A percentile compares a stretch with the other conserved stretches of the same genome.
phyloP scores from a whole-genome alignment of 148 eudicot genomes.

The Fallopia convolvulus region DNA sequence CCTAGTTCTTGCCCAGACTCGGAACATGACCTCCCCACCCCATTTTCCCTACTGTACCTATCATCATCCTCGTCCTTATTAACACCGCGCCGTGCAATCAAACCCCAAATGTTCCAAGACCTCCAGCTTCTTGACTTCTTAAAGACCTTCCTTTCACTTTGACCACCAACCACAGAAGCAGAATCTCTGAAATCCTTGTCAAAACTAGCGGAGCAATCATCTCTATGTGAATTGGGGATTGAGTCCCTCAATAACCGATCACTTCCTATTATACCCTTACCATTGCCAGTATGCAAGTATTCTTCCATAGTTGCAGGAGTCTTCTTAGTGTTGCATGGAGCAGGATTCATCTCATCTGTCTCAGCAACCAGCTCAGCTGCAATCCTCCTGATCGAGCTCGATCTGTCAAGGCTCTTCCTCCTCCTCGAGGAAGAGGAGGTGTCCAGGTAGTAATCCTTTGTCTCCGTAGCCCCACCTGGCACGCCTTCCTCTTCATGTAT shows the following conservation, averaged over 20 bases:
- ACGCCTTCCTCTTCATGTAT: constrained; percentile 25
- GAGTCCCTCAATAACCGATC: constrained; percentile 25
- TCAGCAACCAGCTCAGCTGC: constrained; percentile 74
- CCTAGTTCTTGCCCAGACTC: constrained; percentile 76
- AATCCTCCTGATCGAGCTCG: constrained; percentile 63
- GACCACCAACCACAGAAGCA: constrained; percentile 39
- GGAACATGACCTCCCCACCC: constrained; percentile 70
- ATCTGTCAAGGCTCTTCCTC: constrained; percentile 51
- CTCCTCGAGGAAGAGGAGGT: constrained; percentile 48
- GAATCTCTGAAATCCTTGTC: constrained; percentile 56
- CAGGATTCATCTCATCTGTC: constrained; percentile 52
- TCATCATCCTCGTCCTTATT: constrained; percentile 56
- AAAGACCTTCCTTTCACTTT: constrained; percentile 46
- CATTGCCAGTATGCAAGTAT: not conserved
- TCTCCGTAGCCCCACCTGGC: constrained; percentile 60
- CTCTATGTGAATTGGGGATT: constrained; percentile 54
- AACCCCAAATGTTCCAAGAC: constrained; percentile 82
- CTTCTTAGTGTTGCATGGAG: constrained; percentile 38
- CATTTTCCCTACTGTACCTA: constrained; percentile 47
- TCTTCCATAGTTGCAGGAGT: constrained; percentile 48
- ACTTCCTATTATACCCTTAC: not conserved
- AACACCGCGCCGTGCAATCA: constrained; percentile 42
- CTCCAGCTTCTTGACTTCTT: constrained; percentile 67
- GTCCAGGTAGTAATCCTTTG: constrained; percentile 74
- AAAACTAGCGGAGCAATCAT: constrained; percentile 61